Evolutionary conservation across 768 basidiomycete genomes (phyloP).

Genomic region (Suillus lakei): DNA sequence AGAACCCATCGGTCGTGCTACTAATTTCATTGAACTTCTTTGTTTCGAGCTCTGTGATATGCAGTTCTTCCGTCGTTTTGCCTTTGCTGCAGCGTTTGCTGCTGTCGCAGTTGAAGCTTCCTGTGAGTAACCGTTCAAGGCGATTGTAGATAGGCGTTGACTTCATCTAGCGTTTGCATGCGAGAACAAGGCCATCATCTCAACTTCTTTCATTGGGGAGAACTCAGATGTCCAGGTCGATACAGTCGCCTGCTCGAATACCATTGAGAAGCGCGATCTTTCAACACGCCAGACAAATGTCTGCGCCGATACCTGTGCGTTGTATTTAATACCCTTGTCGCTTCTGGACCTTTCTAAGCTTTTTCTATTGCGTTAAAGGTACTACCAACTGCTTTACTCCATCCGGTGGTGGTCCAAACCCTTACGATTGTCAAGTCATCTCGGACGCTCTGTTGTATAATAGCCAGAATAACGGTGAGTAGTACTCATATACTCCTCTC

Average conservation of each 20-base stretch:
- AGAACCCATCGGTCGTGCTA: neutral
- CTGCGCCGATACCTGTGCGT: conserved; percentile 47
- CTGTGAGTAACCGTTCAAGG: neutral
- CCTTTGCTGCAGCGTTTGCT: neutral
- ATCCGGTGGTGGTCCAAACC: conserved; percentile 51
- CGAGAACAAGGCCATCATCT: conserved; percentile 10
- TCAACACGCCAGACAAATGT: conserved; percentile 36
- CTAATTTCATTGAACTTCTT: neutral
- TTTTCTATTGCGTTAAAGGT: conserved; percentile 21
- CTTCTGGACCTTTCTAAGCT: neutral
- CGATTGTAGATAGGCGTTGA: neutral
- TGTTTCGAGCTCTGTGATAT: neutral
- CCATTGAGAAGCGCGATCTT: conserved; percentile 6
- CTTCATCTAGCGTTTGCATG: conserved; percentile 11
- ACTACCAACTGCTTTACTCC: conserved; percentile 51
- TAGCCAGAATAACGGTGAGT: conserved; percentile 48
- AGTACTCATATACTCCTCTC: neutral
- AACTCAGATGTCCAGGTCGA: conserved; percentile 48
- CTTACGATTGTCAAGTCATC: conserved; percentile 53
- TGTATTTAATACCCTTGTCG: neutral
- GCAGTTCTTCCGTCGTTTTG: neutral
- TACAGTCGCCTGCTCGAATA: conserved; percentile 35
- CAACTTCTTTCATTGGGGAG: conserved; percentile 42
- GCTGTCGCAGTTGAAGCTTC: neutral
- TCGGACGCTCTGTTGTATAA: conserved; percentile 52